Base-by-base conservation (phyloP, 805 yeast species). In the Saccharomycopsis javanensis region DNA sequence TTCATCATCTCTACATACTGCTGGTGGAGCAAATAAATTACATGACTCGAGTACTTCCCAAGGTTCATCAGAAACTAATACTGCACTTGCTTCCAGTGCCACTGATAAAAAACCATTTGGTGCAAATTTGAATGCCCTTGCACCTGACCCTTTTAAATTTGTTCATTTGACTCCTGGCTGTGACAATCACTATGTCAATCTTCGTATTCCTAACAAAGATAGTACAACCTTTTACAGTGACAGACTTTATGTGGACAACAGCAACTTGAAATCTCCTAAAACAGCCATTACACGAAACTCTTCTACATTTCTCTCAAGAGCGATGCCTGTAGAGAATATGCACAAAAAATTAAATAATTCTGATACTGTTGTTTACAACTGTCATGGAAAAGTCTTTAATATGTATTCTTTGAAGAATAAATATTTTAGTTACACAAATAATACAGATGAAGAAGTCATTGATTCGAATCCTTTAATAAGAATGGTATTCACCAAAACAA, bases 131-230 rank as follows among this genome's bases (percentile, higher is more conserved):
- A 80, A 79, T 58, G 81, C 85, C 0, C 66, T 81, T 55, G 60
- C 68, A 46, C 76, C 81, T 4, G 86, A 81, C 63, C 78, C 80
- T 1, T 80, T 77, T 63, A 72, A 73, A 55, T 69, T 73, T 28
- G 81, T 80, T 20, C 80, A 76, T 62, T 67, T 80, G 55, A 79
- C 76, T 18, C 83, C 85, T 0, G 83, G 86, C 0, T 80, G 84
- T 61, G 59, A 76, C 15, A 30, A 20, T 15, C 31, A 33, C 3
- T 60, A 58, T 34, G 54, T 60, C 4, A 51, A 15, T 25, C 54
- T 50, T 35, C n/a, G 37, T 16, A 51, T 31, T 1, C 42, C 25
- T 13, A 33, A 20, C 51, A 54, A 53, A 7, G 37, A 50, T 8
- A 50, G 28, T 25, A 30, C 15, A 34, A 45, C 20, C 25, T n/a